Base-by-base conservation (phyloP, 768 basidiomycete species). In the Lactarius hatsudake region DNA sequence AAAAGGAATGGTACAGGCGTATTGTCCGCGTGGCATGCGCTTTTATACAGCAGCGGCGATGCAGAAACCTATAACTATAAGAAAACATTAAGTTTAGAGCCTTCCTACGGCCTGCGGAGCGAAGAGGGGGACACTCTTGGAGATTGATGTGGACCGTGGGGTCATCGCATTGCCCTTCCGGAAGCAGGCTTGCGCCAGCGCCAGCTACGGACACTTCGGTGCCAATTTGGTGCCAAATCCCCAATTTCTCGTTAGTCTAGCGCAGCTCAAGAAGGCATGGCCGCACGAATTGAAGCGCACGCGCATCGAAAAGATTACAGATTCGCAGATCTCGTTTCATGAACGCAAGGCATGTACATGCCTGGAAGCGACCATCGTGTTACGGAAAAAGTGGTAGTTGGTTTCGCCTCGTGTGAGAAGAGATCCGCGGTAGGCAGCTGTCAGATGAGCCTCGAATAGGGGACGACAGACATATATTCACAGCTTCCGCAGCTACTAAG, bases 101-200 rank as follows among this genome's bases (percentile, higher is more conserved):
- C 12, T 13, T 15, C n/a, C 26, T n/a, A 54, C 18, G 38, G 12
- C n/a, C 40, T 54, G 58, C 58, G 66, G 40, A 40, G 32, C 40
- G 13, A 15, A 54, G 38, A 36, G 23, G 28, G 38, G 38, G 15
- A 17, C 38, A 12, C 15, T 40, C 38, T 40, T 40, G 38, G 38
- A 40, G 38, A 40, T 40, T 17, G 15, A 40, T 17, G 38, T 40
- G 38, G 38, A 40, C 15, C 15, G 4, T 40, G 38, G 36, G 38
- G 38, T 17, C 38, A 40, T 17, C 38, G 15, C 38, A 5, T 40
- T 40, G 5, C 38, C 38, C 5, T 15, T 40, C 18, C 9, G 66
- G 53, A 40, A 64, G 42, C n/a, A 55, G 40, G 34, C 26, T 56
- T 60, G 59, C 66, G 66, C 51, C 38, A 42, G 43, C 34, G 38